phyloP scores from a whole-genome alignment of 305 asterid species.

The Fraxinus dipetala region DNA sequence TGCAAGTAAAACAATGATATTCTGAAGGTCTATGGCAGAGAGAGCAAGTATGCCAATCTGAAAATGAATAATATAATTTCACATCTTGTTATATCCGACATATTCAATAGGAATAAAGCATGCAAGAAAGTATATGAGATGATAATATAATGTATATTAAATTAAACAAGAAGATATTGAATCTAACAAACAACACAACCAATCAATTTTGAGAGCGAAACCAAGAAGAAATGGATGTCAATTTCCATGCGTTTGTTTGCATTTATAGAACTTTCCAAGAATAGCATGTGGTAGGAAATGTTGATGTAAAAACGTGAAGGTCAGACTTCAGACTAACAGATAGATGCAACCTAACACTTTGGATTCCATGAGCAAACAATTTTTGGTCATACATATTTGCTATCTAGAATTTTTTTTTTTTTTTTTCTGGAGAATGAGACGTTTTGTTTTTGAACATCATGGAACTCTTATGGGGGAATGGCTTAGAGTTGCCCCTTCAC shows the following conservation, averaged over 20 bases:
- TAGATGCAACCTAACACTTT: slow-evolving; percentile 6
- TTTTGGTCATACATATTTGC: neutral
- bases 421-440: neutral
- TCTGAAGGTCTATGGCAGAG: slow-evolving; percentile 42
- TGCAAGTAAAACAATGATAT: slow-evolving; percentile 68
- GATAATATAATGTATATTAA: slow-evolving; percentile 12
- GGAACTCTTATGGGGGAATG: neutral
- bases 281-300: neutral
- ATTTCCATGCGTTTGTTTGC: neutral
- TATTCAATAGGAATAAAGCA: slow-evolving; percentile 2
- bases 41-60: slow-evolving; percentile 79
- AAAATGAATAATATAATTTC: slow-evolving; percentile 19
- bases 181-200: slow-evolving; percentile 4
- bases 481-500: neutral
- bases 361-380: neutral
- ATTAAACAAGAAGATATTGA: slow-evolving; percentile 6
- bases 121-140: neutral
- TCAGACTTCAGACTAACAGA: slow-evolving; percentile 4
- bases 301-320: neutral
- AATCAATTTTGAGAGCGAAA: slow-evolving; percentile 14
- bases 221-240: neutral
- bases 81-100: slow-evolving; percentile 19
- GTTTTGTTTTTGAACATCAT: neutral
- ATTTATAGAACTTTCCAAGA: neutral
- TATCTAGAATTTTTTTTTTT: neutral